Conservation (phyloP, 345 rosid species). For the Gossypium bickii region DNA sequence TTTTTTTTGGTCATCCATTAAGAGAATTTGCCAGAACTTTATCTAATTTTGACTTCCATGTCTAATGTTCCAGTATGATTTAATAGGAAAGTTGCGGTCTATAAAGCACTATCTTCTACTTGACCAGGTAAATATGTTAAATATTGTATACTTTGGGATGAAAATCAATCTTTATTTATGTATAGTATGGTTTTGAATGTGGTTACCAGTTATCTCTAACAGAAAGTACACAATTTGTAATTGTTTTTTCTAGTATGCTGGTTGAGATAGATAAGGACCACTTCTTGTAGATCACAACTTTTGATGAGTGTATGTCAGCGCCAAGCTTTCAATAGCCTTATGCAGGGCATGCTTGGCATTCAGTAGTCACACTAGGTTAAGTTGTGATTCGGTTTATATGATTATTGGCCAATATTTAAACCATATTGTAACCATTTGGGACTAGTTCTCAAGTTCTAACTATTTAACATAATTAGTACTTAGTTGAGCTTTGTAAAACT, state of each 20-base stretch:
- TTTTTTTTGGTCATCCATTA: not conserved
- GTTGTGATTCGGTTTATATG: not conserved
- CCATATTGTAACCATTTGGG: not conserved
- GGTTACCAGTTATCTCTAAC: not conserved
- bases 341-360: not conserved
- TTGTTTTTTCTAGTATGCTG: not conserved
- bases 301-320: not conserved
- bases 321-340: not conserved
- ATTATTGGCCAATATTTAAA: not conserved
- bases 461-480: not conserved
- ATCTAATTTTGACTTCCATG: constrained; percentile 18
- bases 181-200: constrained; percentile 16
- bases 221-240: not conserved
- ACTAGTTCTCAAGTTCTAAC: not conserved
- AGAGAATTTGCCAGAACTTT: constrained; percentile 11
- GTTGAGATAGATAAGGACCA: not conserved
- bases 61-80: constrained; percentile 61
- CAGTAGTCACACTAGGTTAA: not conserved
- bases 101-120: constrained; percentile 97
- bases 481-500: not conserved
- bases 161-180: not conserved
- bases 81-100: constrained; percentile 81
- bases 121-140: constrained; percentile 68
- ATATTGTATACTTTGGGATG: constrained; percentile 8
- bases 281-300: not conserved